Base-by-base conservation (phyloP, 2,329 filamentous ascomycete species). In the Aspergillus vadensis region DNA sequence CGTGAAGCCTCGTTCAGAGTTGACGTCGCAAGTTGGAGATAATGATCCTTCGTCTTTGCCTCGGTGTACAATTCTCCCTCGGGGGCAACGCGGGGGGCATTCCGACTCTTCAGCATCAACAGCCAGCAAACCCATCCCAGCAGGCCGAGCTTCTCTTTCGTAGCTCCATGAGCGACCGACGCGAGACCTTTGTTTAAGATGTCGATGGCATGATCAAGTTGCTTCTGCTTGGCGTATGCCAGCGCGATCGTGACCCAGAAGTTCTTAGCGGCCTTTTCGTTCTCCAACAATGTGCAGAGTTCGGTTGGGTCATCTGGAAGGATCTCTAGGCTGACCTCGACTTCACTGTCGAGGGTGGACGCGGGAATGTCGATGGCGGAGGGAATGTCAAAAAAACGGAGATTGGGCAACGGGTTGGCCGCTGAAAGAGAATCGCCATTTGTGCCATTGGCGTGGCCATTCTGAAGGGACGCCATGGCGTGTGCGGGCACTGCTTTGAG, bases 221-320 rank as follows among this genome's bases (percentile, higher is more conserved):
- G 96, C 73, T 89, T 88, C 79, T 97, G 92, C 80, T 98, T 99
- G 43, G 95, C 94, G 73, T 99, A 99, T 51, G 94, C 94, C 61
- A 98, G 84, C 44, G 96, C 91, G 67, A 98, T 95, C n/a, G 92
- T 94, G 83, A 99, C 94, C 96, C 96, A 99, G 69, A 96, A 96
- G 55, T 89, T 91, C 70, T 94, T 92, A 39, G 91, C 90, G 15
- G 92, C 93, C 71, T 89, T 88, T 77, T 99, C 96, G 72, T 95
- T 96, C 79, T 99, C 94, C 65, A 99, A 87, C 54, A 99, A 85
- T 30, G 91, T 95, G 76, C 95, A 99, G 5, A 99, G 85, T 80
- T 99, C 95, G 50, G 91, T 97, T 19, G 92, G 91, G 73, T 98
- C 95, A 75, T 98, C 95, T 62, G 93, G 86, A 41, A 97, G 87